Percentiles rank a stretch among this genome's conserved stretches.
Conservation (phyloP, 1,139 yeast genomes). For the Meyerozyma carpophila region DNA sequence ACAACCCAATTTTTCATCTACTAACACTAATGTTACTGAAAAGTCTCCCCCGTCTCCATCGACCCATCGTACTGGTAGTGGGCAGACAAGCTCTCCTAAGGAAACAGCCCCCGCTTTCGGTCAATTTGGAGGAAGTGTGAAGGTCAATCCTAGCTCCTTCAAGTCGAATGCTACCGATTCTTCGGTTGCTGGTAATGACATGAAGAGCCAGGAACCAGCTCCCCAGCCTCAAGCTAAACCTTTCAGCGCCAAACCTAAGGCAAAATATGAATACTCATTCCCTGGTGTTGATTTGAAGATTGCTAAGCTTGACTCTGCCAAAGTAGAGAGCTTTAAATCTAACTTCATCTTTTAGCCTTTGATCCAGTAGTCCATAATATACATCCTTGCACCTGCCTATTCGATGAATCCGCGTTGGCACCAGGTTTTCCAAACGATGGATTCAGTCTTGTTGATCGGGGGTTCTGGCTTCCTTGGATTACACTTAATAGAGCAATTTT, state of each 20-base stretch:
- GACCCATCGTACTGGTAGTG: neutral
- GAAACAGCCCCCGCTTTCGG: neutral
- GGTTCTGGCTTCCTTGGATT: slow-evolving; percentile 95
- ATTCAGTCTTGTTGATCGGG: slow-evolving; percentile 79
- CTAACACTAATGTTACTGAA: no score
- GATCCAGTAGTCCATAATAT: neutral
- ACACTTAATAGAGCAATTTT: slow-evolving; percentile 83
- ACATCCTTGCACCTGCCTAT: neutral
- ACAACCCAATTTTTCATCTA: no score
- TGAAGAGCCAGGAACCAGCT: no score
- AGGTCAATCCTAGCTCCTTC: neutral
- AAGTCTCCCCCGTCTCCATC: neutral
- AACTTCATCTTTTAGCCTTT: slow-evolving; percentile 18
- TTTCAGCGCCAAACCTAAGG: neutral
- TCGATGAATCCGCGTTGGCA: neutral
- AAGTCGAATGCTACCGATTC: neutral
- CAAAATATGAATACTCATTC: slow-evolving; percentile 15
- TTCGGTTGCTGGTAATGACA: no score
- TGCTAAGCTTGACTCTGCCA: slow-evolving; percentile 18
- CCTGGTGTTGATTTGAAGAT: slow-evolving; percentile 23
- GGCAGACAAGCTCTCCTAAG: no score
- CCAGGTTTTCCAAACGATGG: slow-evolving; percentile 10
- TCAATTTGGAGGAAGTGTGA: neutral
- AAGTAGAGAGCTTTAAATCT: slow-evolving; percentile 24
- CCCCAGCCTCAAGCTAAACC: neutral